Conservation (phyloP, 805 yeast species). For the Candida berthetii region DNA sequence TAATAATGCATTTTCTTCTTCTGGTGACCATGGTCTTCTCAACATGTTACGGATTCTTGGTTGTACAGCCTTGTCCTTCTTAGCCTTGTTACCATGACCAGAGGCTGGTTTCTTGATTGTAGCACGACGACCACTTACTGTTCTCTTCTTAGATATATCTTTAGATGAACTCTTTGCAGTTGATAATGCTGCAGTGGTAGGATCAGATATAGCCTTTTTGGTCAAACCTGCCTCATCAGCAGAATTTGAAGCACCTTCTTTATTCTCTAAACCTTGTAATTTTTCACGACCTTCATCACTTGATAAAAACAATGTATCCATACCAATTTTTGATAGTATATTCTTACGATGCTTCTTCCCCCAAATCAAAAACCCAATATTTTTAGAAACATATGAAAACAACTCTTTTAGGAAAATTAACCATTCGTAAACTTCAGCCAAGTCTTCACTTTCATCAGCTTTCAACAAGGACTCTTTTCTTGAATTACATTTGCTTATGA, state of each 20-base stretch:
- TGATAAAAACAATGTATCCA: slow-evolving; percentile 5
- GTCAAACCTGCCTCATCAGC: slow-evolving; percentile 13
- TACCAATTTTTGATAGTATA: slow-evolving; percentile 7
- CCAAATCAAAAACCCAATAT: slow-evolving; percentile 67
- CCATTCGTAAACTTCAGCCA: slow-evolving; percentile 82
- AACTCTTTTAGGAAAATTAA: slow-evolving; percentile 72
- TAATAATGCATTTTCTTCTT: slow-evolving; percentile 80
- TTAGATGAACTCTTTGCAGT: slow-evolving; percentile 3
- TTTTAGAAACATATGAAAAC: slow-evolving; percentile 70
- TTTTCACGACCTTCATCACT: slow-evolving; percentile 16
- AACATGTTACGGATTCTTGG: slow-evolving; percentile 19
- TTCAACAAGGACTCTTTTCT: slow-evolving; percentile 58
- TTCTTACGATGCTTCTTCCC: slow-evolving; percentile 42
- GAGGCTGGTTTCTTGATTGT: no score
- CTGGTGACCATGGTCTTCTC: slow-evolving; percentile 79
- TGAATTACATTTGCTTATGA: slow-evolving; percentile 64
- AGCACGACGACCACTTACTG: slow-evolving; percentile 3
- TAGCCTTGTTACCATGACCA: slow-evolving; percentile 7
- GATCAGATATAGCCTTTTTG: no score
- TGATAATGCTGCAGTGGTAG: no score
- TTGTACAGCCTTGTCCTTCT: slow-evolving; percentile 19
- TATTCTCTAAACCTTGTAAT: slow-evolving; percentile 5
- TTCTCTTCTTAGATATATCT: slow-evolving; percentile 1
- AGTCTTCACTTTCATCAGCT: slow-evolving; percentile 38
- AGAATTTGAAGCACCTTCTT: slow-evolving; percentile 17